Percentiles rank a stretch among this genome's conserved stretches.
These are phyloP conservation scores for Triangularia verruculosa DNA, from an alignment of 2,329 filamentous ascomycete species.

Conservation along the genomic window DNA sequence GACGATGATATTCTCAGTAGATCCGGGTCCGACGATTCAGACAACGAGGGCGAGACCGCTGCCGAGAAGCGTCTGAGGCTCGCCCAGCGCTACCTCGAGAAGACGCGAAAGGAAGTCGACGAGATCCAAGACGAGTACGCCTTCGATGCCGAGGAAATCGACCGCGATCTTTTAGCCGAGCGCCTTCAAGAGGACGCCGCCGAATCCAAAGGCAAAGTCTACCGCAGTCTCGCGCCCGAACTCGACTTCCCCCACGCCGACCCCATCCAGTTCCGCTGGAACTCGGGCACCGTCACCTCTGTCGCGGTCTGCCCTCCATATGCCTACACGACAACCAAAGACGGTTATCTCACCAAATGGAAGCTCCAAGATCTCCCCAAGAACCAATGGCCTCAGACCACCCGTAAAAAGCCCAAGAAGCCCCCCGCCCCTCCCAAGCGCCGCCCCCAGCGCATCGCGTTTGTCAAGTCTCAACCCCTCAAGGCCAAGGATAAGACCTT, in stretches of 20 bases:
- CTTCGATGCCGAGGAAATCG: slow-evolving; percentile 92
- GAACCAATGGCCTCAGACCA: slow-evolving; percentile 58
- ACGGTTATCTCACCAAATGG: slow-evolving; percentile 85
- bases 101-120: slow-evolving; percentile 72
- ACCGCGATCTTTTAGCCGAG: slow-evolving; percentile 87
- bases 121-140: slow-evolving; percentile 65
- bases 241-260: slow-evolving; percentile 66
- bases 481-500: slow-evolving; percentile 63
- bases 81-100: slow-evolving; percentile 89
- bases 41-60: slow-evolving; percentile 81
- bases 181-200: slow-evolving; percentile 87
- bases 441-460: slow-evolving; percentile 61
- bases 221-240: slow-evolving; percentile 72
- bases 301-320: slow-evolving; percentile 77
- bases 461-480: slow-evolving; percentile 59
- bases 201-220: slow-evolving; percentile 86
- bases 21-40: slow-evolving; percentile 55
- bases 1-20: slow-evolving; percentile 36
- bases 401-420: slow-evolving; percentile 57
- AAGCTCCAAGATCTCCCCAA: slow-evolving; percentile 66
- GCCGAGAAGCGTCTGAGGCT: slow-evolving; percentile 83
- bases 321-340: slow-evolving; percentile 85
- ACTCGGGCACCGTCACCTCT: slow-evolving; percentile 74
- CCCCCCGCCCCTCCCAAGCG: slow-evolving; percentile 55
- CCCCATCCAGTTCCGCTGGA: slow-evolving; percentile 72